Evolutionary conservation across 1,139 yeast genomes (phyloP).

Genomic region (Nakaseomyces delphensis): DNA sequence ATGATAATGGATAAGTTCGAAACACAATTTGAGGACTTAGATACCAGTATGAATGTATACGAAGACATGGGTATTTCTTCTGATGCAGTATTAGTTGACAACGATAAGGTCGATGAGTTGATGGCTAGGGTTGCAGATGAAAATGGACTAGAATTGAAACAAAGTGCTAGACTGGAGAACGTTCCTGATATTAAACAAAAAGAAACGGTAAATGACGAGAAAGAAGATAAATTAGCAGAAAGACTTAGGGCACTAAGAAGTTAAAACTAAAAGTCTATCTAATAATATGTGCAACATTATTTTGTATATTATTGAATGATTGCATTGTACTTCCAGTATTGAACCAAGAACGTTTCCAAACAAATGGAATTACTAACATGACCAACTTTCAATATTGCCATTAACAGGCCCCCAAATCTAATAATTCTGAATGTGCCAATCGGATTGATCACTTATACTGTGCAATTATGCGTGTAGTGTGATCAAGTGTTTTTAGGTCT

Average conservation of each 20-base stretch:
- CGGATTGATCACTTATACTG: background rate
- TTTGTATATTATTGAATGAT: background rate
- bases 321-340: background rate
- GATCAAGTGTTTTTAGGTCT: background rate
- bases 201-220: conserved; percentile 51
- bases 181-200: conserved; percentile 32
- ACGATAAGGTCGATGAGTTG: conserved; percentile 87
- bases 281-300: background rate
- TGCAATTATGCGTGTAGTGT: background rate
- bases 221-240: conserved; percentile 82
- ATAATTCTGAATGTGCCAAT: background rate
- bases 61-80: conserved; percentile 85
- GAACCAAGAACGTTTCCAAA: too few relatives aligned
- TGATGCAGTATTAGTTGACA: conserved; percentile 70
- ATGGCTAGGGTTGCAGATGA: conserved; percentile 96
- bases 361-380: background rate
- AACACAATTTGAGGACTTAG: conserved; percentile 89
- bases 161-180: conserved; percentile 51
- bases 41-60: conserved; percentile 87
- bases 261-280: too few relatives aligned
- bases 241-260: conserved; percentile 71
- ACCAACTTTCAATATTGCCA: background rate
- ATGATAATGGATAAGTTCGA: conserved; percentile 97
- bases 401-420: background rate
- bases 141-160: conserved; percentile 90